These are phyloP conservation scores for Glaciozyma antarctica DNA, from an alignment of 768 basidiomycete genomes.

Conservation along the genomic window DNA sequence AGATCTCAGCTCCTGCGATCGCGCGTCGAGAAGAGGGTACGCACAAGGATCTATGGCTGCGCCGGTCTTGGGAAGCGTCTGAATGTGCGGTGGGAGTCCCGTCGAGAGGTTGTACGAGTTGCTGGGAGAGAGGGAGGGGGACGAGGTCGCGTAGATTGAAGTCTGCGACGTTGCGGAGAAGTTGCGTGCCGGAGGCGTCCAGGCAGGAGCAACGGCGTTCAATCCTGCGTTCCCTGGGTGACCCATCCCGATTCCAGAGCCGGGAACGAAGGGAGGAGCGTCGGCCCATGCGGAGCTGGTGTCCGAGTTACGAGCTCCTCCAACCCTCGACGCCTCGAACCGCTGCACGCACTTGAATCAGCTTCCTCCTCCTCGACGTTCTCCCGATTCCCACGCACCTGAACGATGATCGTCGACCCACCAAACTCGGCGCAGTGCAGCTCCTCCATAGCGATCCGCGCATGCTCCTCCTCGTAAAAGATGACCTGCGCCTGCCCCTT, in stretches of 20 bases:
- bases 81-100: neutral
- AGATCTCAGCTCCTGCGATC: slow-evolving; percentile 78
- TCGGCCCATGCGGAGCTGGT: neutral
- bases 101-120: neutral
- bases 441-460: slow-evolving; percentile 6
- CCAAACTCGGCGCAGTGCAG: slow-evolving; percentile 27
- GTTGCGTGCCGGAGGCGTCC: slow-evolving; percentile 11
- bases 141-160: slow-evolving; percentile 51
- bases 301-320: neutral
- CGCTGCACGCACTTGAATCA: neutral
- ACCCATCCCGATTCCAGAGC: neutral
- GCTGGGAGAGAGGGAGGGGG: slow-evolving; percentile 36
- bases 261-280: neutral
- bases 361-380: neutral
- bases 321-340: neutral
- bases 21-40: neutral
- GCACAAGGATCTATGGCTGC: slow-evolving; percentile 19
- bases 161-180: slow-evolving; percentile 9
- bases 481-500: slow-evolving; percentile 19
- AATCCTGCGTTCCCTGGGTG: slow-evolving; percentile 1
- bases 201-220: slow-evolving; percentile 12
- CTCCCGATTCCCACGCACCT: neutral
- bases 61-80: neutral
- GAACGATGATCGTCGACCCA: slow-evolving; percentile 37
- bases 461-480: slow-evolving; percentile 37